These are phyloP conservation scores for Gillenia trifoliata DNA, from an alignment of 306 rosid species.

Conservation along the genomic window DNA sequence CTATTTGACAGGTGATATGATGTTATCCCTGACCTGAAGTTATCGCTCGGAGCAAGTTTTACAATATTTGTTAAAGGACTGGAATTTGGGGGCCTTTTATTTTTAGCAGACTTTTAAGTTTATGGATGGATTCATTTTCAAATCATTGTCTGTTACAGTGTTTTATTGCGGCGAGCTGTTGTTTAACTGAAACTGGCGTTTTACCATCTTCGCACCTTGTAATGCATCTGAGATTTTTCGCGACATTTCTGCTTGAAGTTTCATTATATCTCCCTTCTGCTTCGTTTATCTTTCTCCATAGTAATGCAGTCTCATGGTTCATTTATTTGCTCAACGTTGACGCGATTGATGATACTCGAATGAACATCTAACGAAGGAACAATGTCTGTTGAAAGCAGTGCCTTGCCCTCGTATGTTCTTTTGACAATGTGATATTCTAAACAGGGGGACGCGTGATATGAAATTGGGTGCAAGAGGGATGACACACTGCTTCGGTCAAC, in stretches of 20 bases:
- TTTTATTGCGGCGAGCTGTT: not conserved
- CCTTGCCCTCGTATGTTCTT: too few relatives aligned
- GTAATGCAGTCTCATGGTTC: not conserved
- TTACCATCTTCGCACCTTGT: not conserved
- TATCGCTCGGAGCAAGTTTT: conserved; percentile 19
- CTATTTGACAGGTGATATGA: conserved; percentile 46
- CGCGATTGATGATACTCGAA: too few relatives aligned
- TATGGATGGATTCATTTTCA: conserved; percentile 1
- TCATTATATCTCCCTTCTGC: not conserved
- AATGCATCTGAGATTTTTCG: not conserved
- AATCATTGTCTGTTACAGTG: not conserved
- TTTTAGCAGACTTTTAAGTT: conserved; percentile 4
- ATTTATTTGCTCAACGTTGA: too few relatives aligned
- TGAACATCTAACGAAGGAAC: too few relatives aligned
- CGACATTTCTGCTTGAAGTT: not conserved
- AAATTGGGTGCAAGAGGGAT: not conserved
- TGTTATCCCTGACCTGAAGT: conserved; percentile 21
- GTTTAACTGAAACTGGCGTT: not conserved
- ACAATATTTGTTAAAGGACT: conserved; percentile 14
- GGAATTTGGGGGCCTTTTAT: not conserved
- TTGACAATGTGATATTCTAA: too few relatives aligned
- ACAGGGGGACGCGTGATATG: not conserved
- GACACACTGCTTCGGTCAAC: not conserved
- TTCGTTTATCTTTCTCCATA: not conserved
- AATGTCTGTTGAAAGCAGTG: too few relatives aligned